Conservation (phyloP, 2,329 filamentous ascomycete species). For the Macroventuria anomochaeta region DNA sequence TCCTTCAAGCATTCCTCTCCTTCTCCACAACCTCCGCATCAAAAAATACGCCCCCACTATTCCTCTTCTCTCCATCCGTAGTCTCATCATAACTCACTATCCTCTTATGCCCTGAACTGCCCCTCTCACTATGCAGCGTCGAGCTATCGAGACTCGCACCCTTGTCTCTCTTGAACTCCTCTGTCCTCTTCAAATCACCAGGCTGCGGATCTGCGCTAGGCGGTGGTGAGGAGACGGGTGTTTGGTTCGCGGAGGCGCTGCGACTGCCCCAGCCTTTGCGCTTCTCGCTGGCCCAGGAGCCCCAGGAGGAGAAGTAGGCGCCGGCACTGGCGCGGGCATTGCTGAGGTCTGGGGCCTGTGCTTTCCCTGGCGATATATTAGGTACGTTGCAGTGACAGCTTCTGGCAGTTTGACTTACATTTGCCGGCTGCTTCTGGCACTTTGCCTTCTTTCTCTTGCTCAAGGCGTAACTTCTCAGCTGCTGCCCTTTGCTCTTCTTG, state of each 20-base stretch:
- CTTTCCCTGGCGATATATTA: slow-evolving; percentile 27
- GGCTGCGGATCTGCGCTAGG: slow-evolving; percentile 24
- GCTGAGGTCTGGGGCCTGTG: slow-evolving; percentile 52
- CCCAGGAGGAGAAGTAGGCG: slow-evolving; percentile 69
- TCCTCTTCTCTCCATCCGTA: slow-evolving; percentile 7
- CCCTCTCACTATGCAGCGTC: slow-evolving; percentile 2
- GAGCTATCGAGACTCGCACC: slow-evolving; percentile 16
- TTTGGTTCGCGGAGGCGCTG: slow-evolving; percentile 23
- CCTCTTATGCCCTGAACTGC: slow-evolving; percentile 1
- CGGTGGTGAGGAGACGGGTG: slow-evolving; percentile 31
- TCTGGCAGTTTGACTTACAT: slow-evolving; percentile 28
- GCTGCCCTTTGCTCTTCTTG: slow-evolving; percentile 62
- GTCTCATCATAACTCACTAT: slow-evolving; percentile 15
- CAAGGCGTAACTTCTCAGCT: slow-evolving; percentile 27
- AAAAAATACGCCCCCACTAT: slow-evolving; percentile 7
- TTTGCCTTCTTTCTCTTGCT: slow-evolving; percentile 31
- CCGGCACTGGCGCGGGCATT: slow-evolving; percentile 59
- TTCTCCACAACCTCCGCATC: slow-evolving; percentile 13
- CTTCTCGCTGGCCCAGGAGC: slow-evolving; percentile 75
- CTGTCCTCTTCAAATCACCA: slow-evolving; percentile 36
- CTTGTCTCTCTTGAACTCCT: slow-evolving; percentile 36
- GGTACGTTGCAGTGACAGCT: neutral
- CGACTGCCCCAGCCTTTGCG: slow-evolving; percentile 54
- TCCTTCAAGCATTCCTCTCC: slow-evolving; percentile 13
- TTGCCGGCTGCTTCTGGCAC: slow-evolving; percentile 21